A percentile compares a stretch with the other conserved stretches of the same genome.
Evolutionary conservation across 73 alveolate genomes (phyloP).

Genomic region (Tetrahymena borealis): DNA sequence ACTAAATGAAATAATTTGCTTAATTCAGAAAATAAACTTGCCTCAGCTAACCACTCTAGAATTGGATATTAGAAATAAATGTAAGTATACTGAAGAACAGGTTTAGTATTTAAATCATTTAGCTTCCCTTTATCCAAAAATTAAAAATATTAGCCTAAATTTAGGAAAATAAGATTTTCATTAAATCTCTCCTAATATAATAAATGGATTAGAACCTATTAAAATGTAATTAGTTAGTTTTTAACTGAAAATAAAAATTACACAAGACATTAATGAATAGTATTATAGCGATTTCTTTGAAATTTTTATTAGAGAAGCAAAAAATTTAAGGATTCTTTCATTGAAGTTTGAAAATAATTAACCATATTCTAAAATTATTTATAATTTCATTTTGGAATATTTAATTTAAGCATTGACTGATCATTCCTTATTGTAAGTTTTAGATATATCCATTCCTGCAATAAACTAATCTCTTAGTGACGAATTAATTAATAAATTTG

Average conservation of each 20-base stretch:
- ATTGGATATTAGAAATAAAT: no score
- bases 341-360: not conserved
- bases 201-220: not conserved
- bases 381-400: not conserved
- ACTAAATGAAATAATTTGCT: not conserved
- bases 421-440: not conserved
- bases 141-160: not conserved
- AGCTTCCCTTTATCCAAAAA: not conserved
- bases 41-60: no score
- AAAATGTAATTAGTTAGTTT: not conserved
- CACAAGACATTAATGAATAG: not conserved
- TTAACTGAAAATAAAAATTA: not conserved
- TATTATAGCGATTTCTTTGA: not conserved
- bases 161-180: not conserved
- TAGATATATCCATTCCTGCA: no score
- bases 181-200: not conserved
- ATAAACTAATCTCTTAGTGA: no score
- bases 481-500: no score
- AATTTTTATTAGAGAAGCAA: not conserved
- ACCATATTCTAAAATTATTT: not conserved
- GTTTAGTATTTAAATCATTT: not conserved
- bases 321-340: not conserved
- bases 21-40: not conserved
- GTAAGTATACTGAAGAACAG: no score
- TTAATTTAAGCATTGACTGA: not conserved